Conservation (phyloP, 495 filamentous ascomycete species). For the Filosporella fistucella region DNA sequence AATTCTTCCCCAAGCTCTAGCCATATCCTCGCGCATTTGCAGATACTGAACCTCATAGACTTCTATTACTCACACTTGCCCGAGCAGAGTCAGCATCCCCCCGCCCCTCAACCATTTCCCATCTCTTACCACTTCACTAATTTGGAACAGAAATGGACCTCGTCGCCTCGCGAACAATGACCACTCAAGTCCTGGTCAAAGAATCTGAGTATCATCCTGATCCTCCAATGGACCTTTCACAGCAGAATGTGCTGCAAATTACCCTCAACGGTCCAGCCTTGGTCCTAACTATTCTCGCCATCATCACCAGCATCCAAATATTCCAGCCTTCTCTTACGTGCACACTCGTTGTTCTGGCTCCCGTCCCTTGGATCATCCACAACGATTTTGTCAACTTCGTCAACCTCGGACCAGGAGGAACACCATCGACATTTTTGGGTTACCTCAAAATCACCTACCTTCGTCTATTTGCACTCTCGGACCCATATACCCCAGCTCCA, state of each 20-base stretch:
- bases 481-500: conserved; percentile 41
- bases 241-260: conserved; percentile 30
- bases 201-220: conserved; percentile 8
- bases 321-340: conserved; percentile 38
- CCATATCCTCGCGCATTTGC: conserved; percentile 10
- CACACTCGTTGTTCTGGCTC: conserved; percentile 42
- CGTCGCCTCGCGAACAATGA: too few relatives aligned
- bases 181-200: conserved; percentile 9
- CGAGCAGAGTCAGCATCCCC: background rate
- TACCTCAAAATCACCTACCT: conserved; percentile 66
- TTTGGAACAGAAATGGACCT: too few relatives aligned
- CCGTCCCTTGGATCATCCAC: conserved; percentile 52
- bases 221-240: conserved; percentile 9
- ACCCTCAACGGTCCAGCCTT: conserved; percentile 42
- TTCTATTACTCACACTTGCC: background rate
- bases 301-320: conserved; percentile 45
- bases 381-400: conserved; percentile 76
- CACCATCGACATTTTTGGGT: conserved; percentile 65
- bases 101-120: background rate
- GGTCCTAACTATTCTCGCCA: conserved; percentile 34
- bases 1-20: too few relatives aligned
- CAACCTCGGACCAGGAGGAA: conserved; percentile 75
- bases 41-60: conserved; percentile 23
- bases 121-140: too few relatives aligned
- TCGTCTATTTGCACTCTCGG: conserved; percentile 51